Evolutionary conservation across 768 basidiomycete species (phyloP).

Genomic region (Pleurotus sapidus): DNA sequence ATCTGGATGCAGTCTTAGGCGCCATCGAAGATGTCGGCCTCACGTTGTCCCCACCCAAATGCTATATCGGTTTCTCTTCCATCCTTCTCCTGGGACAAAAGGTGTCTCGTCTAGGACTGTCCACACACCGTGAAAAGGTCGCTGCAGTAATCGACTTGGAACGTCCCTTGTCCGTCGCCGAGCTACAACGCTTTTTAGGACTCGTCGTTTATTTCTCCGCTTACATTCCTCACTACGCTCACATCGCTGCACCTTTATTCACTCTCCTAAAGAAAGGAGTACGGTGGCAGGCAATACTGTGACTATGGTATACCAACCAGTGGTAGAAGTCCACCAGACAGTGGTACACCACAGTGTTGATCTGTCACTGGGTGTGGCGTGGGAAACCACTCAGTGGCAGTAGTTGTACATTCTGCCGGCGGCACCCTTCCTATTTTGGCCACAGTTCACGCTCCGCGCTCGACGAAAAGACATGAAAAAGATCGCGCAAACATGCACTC

Average conservation of each 20-base stretch:
- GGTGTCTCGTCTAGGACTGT: conserved; percentile 6
- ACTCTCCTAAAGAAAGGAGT: conserved; percentile 4
- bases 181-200: conserved; percentile 18
- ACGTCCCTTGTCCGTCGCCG: background rate
- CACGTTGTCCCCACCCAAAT: background rate
- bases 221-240: conserved; percentile 9
- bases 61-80: background rate
- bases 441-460: too few relatives aligned
- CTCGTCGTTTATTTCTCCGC: conserved; percentile 12
- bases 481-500: too few relatives aligned
- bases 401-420: too few relatives aligned
- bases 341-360: too few relatives aligned
- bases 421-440: too few relatives aligned
- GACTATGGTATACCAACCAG: too few relatives aligned
- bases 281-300: background rate
- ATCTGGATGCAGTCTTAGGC: background rate
- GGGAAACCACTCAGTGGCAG: too few relatives aligned
- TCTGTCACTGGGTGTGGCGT: too few relatives aligned
- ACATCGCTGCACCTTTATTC: conserved; percentile 10
- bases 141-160: background rate
- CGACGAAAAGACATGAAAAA: too few relatives aligned
- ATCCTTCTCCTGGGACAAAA: background rate
- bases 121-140: conserved; percentile 10
- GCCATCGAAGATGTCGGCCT: background rate
- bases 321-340: too few relatives aligned